A percentile compares a stretch with the other conserved stretches of the same genome.
Conservation (phyloP, 139 green algal genomes). For the Haematococcus sp. region DNA sequence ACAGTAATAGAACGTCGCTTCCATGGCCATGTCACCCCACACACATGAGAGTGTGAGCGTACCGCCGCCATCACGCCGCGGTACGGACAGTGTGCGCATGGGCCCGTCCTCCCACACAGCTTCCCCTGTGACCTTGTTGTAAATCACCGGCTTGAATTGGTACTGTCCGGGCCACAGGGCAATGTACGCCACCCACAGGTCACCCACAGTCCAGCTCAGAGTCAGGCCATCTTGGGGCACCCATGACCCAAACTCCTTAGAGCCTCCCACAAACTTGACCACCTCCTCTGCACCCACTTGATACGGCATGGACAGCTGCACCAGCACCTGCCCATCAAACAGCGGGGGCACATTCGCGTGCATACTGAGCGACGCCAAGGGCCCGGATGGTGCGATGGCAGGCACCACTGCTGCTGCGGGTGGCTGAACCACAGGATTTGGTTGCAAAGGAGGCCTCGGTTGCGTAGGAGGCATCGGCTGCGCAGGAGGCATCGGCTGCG, state of each 20-base stretch:
- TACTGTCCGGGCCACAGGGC: slow-evolving; percentile 9
- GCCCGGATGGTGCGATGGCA: too few relatives aligned
- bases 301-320: slow-evolving; percentile 7
- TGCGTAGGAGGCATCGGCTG: too few relatives aligned
- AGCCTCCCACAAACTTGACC: slow-evolving; percentile 5
- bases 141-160: slow-evolving; percentile 9
- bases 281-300: neutral
- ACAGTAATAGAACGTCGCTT: too few relatives aligned
- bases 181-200: slow-evolving; percentile 4
- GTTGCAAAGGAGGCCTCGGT: too few relatives aligned
- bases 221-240: neutral
- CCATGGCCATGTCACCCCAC: neutral
- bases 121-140: neutral
- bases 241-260: slow-evolving; percentile 6
- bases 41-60: neutral
- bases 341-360: neutral
- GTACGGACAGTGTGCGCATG: slow-evolving; percentile 9
- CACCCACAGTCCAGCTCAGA: neutral
- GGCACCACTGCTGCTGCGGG: too few relatives aligned
- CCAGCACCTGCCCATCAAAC: slow-evolving; percentile 1
- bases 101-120: slow-evolving; percentile 3
- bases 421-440: too few relatives aligned
- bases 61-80: neutral
- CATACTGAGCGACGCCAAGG: too few relatives aligned
- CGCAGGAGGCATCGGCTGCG: too few relatives aligned